These are phyloP conservation scores for Ganoderma lingzhi DNA, from an alignment of 1,284 basidiomycete genomes.

Conservation along the genomic window DNA sequence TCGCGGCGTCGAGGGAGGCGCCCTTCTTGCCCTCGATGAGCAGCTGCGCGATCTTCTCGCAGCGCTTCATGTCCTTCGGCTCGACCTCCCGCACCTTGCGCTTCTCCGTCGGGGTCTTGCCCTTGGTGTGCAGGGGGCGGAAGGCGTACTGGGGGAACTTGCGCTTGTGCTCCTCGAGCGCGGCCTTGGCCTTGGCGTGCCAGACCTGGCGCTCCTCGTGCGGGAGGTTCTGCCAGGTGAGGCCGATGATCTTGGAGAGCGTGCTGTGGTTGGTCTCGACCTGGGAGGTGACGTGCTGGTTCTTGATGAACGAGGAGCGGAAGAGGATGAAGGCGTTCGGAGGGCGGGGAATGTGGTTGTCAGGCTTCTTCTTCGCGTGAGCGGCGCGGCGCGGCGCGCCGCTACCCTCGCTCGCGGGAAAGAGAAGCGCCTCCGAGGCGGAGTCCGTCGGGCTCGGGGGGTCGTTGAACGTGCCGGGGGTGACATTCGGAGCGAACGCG, in stretches of 20 bases:
- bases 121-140: slow-evolving; percentile 63
- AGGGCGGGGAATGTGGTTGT: slow-evolving; percentile 89
- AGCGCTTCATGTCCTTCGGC: slow-evolving; percentile 74
- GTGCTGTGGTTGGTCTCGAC: slow-evolving; percentile 87
- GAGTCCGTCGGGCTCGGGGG: slow-evolving; percentile 43
- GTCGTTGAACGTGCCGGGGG: slow-evolving; percentile 68
- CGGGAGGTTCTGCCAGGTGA: slow-evolving; percentile 78
- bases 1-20: slow-evolving; percentile 69
- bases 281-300: slow-evolving; percentile 76
- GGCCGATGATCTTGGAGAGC: slow-evolving; percentile 56
- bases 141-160: slow-evolving; percentile 79
- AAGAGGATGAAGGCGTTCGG: slow-evolving; percentile 97
- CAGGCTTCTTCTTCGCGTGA: slow-evolving; percentile 72
- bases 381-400: slow-evolving; percentile 36
- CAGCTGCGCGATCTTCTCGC: slow-evolving; percentile 80
- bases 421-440: slow-evolving; percentile 48
- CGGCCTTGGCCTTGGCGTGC: slow-evolving; percentile 71
- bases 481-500: slow-evolving; percentile 66
- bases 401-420: slow-evolving; percentile 49
- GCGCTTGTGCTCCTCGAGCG: slow-evolving; percentile 71
- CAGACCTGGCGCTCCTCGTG: slow-evolving; percentile 75
- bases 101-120: slow-evolving; percentile 53
- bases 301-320: slow-evolving; percentile 87
- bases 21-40: slow-evolving; percentile 80
- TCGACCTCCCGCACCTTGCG: slow-evolving; percentile 72